These are phyloP conservation scores for Citrus australasica DNA, from an alignment of 345 rosid genomes.

Conservation along the genomic window DNA sequence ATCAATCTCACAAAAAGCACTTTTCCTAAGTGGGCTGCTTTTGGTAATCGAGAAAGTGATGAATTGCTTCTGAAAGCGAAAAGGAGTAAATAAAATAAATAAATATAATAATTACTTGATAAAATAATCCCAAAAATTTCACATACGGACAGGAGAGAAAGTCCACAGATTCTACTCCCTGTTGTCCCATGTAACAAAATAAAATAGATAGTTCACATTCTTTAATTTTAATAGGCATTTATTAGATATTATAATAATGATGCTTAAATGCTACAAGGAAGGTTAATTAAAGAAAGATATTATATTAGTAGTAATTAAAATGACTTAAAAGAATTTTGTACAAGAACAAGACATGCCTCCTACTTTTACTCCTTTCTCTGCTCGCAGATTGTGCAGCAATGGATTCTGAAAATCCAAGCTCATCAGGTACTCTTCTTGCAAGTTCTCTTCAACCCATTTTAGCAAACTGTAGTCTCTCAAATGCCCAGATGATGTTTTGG, in stretches of 20 bases:
- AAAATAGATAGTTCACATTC: not conserved
- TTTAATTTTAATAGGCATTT: too few species aligned
- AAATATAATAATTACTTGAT: not conserved
- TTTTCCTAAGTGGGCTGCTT: not conserved
- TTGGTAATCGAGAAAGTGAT: not conserved
- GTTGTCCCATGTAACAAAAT: not conserved
- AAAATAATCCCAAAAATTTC: not conserved
- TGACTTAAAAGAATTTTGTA: not conserved
- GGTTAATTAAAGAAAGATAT: not conserved
- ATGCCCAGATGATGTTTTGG: slow-evolving; percentile 17
- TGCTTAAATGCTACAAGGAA: not conserved
- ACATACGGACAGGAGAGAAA: not conserved
- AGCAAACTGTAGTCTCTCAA: slow-evolving; percentile 9
- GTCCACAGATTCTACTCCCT: not conserved
- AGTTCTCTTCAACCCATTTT: slow-evolving; percentile 22
- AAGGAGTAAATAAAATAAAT: not conserved
- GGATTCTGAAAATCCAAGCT: not conserved
- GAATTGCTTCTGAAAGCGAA: not conserved
- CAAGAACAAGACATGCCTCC: not conserved
- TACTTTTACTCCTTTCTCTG: not conserved
- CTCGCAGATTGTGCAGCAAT: slow-evolving; percentile 12
- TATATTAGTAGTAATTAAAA: not conserved
- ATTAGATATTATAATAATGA: not conserved
- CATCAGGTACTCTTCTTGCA: slow-evolving; percentile 21
- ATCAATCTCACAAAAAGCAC: not conserved